Conservation (phyloP, 441 rosid species). For the Pelargonium cotyledonis region DNA sequence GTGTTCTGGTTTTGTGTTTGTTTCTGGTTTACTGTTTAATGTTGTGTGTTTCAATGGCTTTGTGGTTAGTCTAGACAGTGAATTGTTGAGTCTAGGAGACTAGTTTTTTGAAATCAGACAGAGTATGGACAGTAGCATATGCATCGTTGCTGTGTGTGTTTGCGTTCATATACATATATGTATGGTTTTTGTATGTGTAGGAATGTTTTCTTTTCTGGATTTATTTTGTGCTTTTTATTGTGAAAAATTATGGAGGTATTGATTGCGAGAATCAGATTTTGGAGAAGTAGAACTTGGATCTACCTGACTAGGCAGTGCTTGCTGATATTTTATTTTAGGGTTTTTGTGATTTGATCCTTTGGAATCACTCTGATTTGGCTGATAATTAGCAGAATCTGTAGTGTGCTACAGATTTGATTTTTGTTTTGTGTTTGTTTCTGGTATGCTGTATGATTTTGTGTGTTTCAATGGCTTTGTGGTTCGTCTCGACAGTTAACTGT, state of each 20-base stretch:
- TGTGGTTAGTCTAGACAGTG: constrained; percentile 9
- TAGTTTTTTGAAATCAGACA: constrained; percentile 8
- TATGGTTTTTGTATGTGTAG: too few relatives aligned
- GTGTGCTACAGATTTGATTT: not conserved
- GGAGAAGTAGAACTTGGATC: constrained; percentile 48
- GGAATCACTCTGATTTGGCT: constrained; percentile 26
- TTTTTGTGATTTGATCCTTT: not conserved
- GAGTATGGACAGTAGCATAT: too few relatives aligned
- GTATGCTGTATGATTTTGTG: not conserved
- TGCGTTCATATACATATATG: not conserved
- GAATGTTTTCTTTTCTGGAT: too few relatives aligned
- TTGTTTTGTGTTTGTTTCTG: not conserved
- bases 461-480: constrained; percentile 8
- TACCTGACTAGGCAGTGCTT: constrained; percentile 21
- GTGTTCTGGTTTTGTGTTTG: not conserved
- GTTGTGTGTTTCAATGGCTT: constrained; percentile 1
- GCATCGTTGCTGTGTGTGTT: too few relatives aligned
- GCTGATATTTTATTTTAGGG: not conserved
- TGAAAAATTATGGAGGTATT: not conserved
- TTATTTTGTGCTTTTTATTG: too few relatives aligned
- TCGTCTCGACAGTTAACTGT: constrained; percentile 3
- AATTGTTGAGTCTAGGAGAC: not conserved
- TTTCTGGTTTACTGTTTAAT: not conserved
- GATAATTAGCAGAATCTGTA: too few relatives aligned
- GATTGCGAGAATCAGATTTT: constrained; percentile 20